Conservation (phyloP, 164 flowering plant species). For the Tetrastigma voinierianum region DNA sequence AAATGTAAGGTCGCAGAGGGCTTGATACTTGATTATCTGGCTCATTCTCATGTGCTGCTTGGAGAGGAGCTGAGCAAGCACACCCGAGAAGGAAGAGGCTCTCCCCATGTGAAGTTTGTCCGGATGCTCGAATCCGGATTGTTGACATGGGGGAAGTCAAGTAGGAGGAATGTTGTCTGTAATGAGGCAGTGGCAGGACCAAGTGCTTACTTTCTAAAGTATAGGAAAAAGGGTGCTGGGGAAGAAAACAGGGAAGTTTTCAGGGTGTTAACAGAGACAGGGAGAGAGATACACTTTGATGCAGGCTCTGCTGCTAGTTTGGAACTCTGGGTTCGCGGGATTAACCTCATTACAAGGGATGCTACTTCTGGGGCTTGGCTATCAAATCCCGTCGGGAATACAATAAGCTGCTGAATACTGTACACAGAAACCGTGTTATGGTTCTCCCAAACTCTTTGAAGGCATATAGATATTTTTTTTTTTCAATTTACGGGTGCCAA, state of each 20-base stretch:
- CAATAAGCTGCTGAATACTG: neutral
- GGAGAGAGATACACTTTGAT: conserved; percentile 16
- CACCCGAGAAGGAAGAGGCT: conserved; percentile 13
- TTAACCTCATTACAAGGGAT: conserved; percentile 8
- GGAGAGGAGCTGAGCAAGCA: conserved; percentile 14
- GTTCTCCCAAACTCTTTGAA: neutral
- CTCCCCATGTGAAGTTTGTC: conserved; percentile 9
- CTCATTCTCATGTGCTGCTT: conserved; percentile 7
- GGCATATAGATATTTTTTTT: neutral
- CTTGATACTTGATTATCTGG: conserved; percentile 11
- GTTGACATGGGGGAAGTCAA: conserved; percentile 15
- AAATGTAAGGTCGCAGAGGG: conserved; percentile 14
- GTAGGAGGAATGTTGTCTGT: conserved; percentile 11
- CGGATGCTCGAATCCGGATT: conserved; percentile 9
- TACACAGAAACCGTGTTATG: neutral
- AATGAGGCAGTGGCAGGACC: conserved; percentile 14
- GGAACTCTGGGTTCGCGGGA: conserved; percentile 13
- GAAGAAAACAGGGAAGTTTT: conserved; percentile 1
- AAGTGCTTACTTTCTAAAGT: conserved; percentile 4
- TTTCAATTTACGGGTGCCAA: neutral
- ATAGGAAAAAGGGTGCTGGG: neutral
- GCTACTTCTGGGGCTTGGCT: conserved; percentile 5
- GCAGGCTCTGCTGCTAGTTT: conserved; percentile 1
- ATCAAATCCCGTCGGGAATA: neutral
- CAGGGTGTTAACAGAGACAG: conserved; percentile 14